Percentiles rank a stretch among this genome's conserved stretches.
Evolutionary conservation across 2,329 filamentous ascomycete genomes (phyloP).

Genomic region (Cladosporium sp.): DNA sequence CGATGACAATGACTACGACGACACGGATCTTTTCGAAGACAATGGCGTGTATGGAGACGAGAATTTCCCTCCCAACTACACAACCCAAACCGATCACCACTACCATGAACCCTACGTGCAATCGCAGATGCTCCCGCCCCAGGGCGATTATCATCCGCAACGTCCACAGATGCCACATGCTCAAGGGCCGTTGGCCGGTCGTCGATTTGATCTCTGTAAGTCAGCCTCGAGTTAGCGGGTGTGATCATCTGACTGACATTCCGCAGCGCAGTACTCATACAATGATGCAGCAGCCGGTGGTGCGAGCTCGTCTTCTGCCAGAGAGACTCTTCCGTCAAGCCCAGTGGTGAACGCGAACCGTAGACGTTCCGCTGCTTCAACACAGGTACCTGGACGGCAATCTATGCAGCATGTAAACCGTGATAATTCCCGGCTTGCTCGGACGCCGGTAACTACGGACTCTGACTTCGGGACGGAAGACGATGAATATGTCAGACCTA

Average conservation of each 20-base stretch:
- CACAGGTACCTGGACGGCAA: neutral
- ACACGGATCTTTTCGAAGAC: neutral
- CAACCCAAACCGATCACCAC: neutral
- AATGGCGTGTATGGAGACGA: constrained; percentile 6
- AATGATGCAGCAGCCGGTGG: constrained; percentile 16
- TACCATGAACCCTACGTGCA: neutral
- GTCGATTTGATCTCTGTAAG: constrained; percentile 4
- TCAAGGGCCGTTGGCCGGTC: neutral
- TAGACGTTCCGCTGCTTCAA: neutral
- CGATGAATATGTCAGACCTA: neutral
- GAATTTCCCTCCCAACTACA: neutral
- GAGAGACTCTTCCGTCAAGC: constrained; percentile 33
- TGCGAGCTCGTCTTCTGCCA: constrained; percentile 29
- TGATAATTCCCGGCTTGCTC: neutral
- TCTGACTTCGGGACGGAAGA: neutral
- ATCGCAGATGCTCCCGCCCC: neutral
- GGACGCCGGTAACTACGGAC: neutral
- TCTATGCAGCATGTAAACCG: neutral
- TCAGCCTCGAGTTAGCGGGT: neutral
- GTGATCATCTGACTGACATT: too few relatives aligned
- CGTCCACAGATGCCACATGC: neutral
- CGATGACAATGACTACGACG: too few relatives aligned
- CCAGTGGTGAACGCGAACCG: constrained; percentile 35
- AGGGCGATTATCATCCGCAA: neutral
- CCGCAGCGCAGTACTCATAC: constrained; percentile 22